A percentile compares a stretch with the other conserved stretches of the same genome.
These are phyloP conservation scores for Phaeolepiota aurea DNA, from an alignment of 768 basidiomycete species.

Conservation along the genomic window DNA sequence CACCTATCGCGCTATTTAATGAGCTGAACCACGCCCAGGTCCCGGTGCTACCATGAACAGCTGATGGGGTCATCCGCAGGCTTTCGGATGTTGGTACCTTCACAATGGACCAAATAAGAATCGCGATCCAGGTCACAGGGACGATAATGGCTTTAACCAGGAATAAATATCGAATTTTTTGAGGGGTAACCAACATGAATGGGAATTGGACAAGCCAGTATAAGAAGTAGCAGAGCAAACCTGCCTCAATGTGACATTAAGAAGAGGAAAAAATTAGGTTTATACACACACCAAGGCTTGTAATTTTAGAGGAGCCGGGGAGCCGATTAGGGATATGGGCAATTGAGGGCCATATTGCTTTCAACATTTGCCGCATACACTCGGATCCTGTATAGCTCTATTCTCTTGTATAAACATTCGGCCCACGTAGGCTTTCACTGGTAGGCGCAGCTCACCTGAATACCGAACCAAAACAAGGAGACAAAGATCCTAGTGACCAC, in stretches of 20 bases:
- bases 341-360: conserved; percentile 76
- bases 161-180: conserved; percentile 72
- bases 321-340: conserved; percentile 58
- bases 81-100: conserved; percentile 56
- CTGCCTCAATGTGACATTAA: conserved; percentile 17
- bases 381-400: conserved; percentile 68
- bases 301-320: conserved; percentile 49
- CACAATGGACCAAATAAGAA: conserved; percentile 75
- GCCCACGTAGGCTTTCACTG: too few relatives aligned
- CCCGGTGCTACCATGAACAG: conserved; percentile 41
- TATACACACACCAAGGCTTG: conserved; percentile 41
- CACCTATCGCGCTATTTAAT: conserved; percentile 70
- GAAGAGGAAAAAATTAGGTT: background rate
- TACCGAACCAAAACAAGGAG: conserved; percentile 81
- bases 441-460: too few relatives aligned
- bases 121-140: conserved; percentile 56
- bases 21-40: conserved; percentile 75
- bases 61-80: conserved; percentile 40
- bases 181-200: conserved; percentile 68
- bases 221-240: conserved; percentile 68
- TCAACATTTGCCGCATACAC: conserved; percentile 74
- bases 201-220: conserved; percentile 77
- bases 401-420: too few relatives aligned
- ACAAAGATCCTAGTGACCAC: conserved; percentile 71
- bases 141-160: conserved; percentile 59